Evolutionary conservation across 1,284 basidiomycete species (phyloP), one percentile per base, ranked within the genome.

Genomic region (Leccinum variabile): DNA sequence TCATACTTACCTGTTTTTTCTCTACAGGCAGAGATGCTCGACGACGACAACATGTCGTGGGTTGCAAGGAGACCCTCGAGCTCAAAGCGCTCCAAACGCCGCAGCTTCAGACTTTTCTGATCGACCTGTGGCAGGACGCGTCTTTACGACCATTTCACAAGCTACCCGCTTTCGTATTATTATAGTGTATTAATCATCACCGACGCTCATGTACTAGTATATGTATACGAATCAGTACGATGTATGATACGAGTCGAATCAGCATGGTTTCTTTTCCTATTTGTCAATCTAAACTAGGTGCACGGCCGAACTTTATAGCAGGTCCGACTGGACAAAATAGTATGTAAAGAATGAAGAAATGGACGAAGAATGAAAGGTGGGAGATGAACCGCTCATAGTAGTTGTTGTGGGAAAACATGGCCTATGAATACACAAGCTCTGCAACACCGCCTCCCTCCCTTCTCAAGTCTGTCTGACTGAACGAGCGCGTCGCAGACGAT

Each of bases 41-140:
- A 73, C 6, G 72, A 71, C 1, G 70, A 71, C 52, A 71, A 71
- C 52, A 74, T 70, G 70, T 72, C 70, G 25, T 71, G 70, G 70
- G 56, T 54, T 13, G 49, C 57, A 9, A 9, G 53, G 5, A 69
- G 50, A 58, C 11, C 37, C 13, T 59, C 59, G 16, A 49, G 16
- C 33, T 50, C 64, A 8, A 68, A 61, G 57, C 50, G 35, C 49
- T 57, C 59, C 52, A 59, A 61, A 44, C 67, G 46, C 14, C 57
- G 57, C 33, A 61, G 35, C 54, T 28, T 67, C 30, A 32, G 46
- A 25, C 30, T 66, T 33, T 70, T 63, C 61, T 69, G 57, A 68
- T 60, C 9, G 22, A 13, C 46, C 46, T 22, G 18, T 18, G 28
- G 3, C 25, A 25, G 5, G 18, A 37, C 25, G 3, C 25, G 25